phyloP scores from a whole-genome alignment of 2,329 filamentous ascomycete genomes.

The Fusarium graminum region DNA sequence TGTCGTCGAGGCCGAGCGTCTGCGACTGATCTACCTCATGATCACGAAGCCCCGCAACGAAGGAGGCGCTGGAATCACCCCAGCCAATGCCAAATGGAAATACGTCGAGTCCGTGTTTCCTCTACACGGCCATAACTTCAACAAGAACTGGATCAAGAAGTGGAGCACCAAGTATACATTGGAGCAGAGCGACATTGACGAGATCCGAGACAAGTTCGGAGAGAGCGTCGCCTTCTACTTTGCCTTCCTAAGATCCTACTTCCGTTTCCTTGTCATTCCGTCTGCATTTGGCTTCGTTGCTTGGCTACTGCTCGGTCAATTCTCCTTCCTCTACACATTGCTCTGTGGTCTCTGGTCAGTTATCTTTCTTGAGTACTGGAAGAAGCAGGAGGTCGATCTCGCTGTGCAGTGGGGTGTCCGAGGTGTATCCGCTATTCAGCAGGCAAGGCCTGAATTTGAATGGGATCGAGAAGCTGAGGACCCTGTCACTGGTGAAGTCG shows the following conservation, averaged over 20 bases:
- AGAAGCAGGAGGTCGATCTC: conserved; percentile 89
- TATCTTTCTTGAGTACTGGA: conserved; percentile 95
- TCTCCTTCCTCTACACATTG: conserved; percentile 84
- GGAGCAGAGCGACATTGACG: conserved; percentile 74
- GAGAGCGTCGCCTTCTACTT: conserved; percentile 95
- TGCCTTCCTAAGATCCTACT: conserved; percentile 92
- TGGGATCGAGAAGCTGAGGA: conserved; percentile 84
- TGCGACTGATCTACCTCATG: conserved; percentile 88
- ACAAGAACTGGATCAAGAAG: conserved; percentile 79
- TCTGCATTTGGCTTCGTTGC: conserved; percentile 80
- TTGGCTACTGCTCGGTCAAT: conserved; percentile 87
- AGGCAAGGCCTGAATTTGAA: conserved; percentile 80
- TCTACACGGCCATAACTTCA: conserved; percentile 81
- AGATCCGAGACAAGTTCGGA: conserved; percentile 81
- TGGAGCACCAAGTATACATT: conserved; percentile 80
- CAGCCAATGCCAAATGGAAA: conserved; percentile 77
- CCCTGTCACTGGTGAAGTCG: conserved; percentile 82
- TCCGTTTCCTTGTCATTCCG: conserved; percentile 85
- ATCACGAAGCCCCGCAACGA: conserved; percentile 80
- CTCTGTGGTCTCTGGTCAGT: conserved; percentile 88
- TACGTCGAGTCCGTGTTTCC: conserved; percentile 81
- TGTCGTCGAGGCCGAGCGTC: conserved; percentile 87
- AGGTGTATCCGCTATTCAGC: conserved; percentile 84
- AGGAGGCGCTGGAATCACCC: conserved; percentile 83
- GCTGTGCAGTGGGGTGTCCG: conserved; percentile 90